Evolutionary conservation across 192 early-diverging fungal genomes (phyloP).

Genomic region (Borealophlyctis nickersoniae): DNA sequence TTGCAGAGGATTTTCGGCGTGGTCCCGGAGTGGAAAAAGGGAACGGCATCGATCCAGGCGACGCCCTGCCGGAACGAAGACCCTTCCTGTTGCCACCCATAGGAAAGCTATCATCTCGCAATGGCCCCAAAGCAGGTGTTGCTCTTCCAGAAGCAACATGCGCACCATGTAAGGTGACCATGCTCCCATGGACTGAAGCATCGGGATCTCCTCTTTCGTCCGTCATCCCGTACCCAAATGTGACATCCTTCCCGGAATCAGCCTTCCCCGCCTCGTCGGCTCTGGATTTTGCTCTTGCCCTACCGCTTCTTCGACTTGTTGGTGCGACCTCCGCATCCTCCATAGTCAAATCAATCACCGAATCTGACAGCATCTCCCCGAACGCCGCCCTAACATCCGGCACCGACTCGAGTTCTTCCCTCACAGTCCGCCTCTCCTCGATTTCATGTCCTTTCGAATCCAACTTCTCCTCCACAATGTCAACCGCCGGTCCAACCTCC

Average conservation of each 20-base stretch:
- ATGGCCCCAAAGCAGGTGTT: neutral
- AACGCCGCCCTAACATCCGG: constrained; percentile 4
- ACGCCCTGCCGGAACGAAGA: too few species aligned
- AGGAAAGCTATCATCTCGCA: too few species aligned
- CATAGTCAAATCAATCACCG: constrained; percentile 16
- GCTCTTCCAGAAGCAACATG: neutral
- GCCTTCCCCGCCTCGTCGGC: constrained; percentile 3
- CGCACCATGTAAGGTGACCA: neutral
- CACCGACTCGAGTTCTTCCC: constrained; percentile 5
- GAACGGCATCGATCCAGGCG: constrained; percentile 1
- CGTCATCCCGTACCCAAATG: constrained; percentile 3
- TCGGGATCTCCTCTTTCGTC: neutral
- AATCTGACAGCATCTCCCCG: constrained; percentile 10
- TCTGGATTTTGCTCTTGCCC: neutral
- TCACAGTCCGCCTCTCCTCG: constrained; percentile 15
- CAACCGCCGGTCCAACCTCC: constrained; percentile 18
- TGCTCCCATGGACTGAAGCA: too few species aligned
- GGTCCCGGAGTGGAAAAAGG: too few species aligned
- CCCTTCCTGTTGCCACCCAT: too few species aligned
- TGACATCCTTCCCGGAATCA: constrained; percentile 29
- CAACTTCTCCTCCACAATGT: constrained; percentile 23
- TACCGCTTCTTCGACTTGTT: neutral
- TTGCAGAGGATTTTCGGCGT: neutral
- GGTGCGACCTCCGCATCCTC: constrained; percentile 14
- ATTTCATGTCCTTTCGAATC: constrained; percentile 2